Base-by-base conservation (phyloP, 2,329 filamentous ascomycete genomes). In the Microsporum ferrugineum region DNA sequence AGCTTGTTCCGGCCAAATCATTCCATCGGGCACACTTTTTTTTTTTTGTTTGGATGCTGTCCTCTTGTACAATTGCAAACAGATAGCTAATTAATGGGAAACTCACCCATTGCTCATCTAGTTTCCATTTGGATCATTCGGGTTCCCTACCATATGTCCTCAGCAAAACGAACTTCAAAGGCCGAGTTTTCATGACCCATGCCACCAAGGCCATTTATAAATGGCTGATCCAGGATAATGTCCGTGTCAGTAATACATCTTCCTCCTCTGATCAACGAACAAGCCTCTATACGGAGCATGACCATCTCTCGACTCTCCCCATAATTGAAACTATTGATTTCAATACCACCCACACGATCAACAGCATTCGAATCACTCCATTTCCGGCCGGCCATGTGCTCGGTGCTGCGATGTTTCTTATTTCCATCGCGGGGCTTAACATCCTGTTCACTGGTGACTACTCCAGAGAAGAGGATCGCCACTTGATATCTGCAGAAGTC, bases 201-300 rank as follows among this genome's bases (percentile, higher is more conserved):
- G 91, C 94, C 1, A 99, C 94, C 55, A 97, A 99, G 75, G 94
- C 94, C 68, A 99, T 99, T 72, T 99, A 99, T 82, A 97, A 97
- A 77, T 97, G 94, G 92, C 84, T 97, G 58, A 96, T 97, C 65
- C 91, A 96, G 74, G 94, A 99, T 75, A 95, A 91, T 66, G 89
- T 99, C 51, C 87, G 94, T 62, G 91, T 99, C 34, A 88, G 69
- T 82, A 94, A 80, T 80, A 89, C 71, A 36, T 79, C 81, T 1
- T 83, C 81, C 57, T 83, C 82, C 4, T 83, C 83, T 2, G 82
- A 85, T 68, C 82, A 84, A 64, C 79, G 82, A 65, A 82, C 83
- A 29, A 80, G 83, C 45, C 84, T 97, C 53, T 99, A 96, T 73
- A 96, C 90, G 1, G 94, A 99, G 75, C 87, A 92, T 68, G 94